A percentile compares a stretch with the other conserved stretches of the same genome.
Evolutionary conservation across 2,329 filamentous ascomycete species (phyloP).

Genomic region (Talaromyces marneffei): DNA sequence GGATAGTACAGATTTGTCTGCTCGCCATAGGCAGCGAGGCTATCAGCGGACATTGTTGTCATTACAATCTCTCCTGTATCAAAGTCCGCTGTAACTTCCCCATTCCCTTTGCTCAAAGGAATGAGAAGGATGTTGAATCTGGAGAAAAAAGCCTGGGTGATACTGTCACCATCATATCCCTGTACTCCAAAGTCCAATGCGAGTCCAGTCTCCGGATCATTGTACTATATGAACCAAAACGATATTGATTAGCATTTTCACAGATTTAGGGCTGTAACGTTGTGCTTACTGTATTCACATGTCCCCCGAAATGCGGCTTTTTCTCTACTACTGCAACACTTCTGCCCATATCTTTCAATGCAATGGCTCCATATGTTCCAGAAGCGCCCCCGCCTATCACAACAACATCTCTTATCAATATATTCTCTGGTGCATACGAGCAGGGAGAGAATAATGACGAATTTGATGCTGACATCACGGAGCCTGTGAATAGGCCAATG

Average conservation of each 20-base stretch:
- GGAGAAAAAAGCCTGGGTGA: background rate
- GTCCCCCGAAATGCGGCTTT: slow-evolving; percentile 28
- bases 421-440: slow-evolving; percentile 9
- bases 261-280: background rate
- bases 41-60: background rate
- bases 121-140: background rate
- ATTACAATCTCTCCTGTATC: background rate
- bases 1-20: background rate
- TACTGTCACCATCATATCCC: background rate
- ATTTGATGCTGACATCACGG: background rate
- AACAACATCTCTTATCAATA: slow-evolving; percentile 25
- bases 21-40: slow-evolving; percentile 12
- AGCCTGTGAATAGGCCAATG: background rate
- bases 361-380: slow-evolving; percentile 31
- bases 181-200: background rate
- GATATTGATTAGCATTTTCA: background rate
- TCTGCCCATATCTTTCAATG: slow-evolving; percentile 26
- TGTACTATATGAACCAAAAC: background rate
- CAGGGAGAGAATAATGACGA: background rate
- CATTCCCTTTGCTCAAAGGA: background rate
- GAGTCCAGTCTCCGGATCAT: background rate
- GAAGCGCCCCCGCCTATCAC: slow-evolving; percentile 33
- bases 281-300: slow-evolving; percentile 26
- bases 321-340: slow-evolving; percentile 33
- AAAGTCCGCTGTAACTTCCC: background rate